These are phyloP conservation scores for Ramularia endophylla DNA, from an alignment of 2,329 filamentous ascomycete genomes.

Conservation along the genomic window DNA sequence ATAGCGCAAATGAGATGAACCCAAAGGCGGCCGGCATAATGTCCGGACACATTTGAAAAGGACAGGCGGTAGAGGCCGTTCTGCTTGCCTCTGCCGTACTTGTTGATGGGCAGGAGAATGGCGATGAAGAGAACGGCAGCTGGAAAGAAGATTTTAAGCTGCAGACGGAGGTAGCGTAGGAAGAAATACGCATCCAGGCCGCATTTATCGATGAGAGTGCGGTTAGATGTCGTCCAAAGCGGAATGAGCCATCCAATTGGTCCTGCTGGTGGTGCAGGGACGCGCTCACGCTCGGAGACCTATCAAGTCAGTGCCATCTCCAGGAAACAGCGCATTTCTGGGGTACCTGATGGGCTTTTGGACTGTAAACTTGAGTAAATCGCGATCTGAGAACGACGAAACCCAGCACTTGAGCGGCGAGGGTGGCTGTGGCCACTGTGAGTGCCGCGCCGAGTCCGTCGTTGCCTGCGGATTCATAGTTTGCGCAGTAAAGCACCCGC, in stretches of 20 bases:
- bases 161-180: conserved; percentile 76
- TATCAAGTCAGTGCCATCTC: too few relatives aligned
- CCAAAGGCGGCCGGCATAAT: conserved; percentile 64
- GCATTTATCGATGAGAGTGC: conserved; percentile 89
- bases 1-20: conserved; percentile 79
- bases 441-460: conserved; percentile 33
- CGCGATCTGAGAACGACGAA: conserved; percentile 75
- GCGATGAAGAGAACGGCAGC: conserved; percentile 73
- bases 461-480: conserved; percentile 25
- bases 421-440: conserved; percentile 28
- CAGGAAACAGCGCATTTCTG: too few relatives aligned
- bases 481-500: too few relatives aligned
- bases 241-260: conserved; percentile 50
- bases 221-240: conserved; percentile 63
- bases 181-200: conserved; percentile 98
- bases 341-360: conserved; percentile 65
- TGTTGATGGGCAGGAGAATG: conserved; percentile 80
- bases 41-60: conserved; percentile 74
- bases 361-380: conserved; percentile 78
- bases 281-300: conserved; percentile 77
- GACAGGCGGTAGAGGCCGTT: conserved; percentile 74
- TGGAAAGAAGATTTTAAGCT: conserved; percentile 88
- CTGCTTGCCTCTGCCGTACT: conserved; percentile 52
- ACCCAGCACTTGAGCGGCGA: conserved; percentile 50
- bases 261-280: conserved; percentile 61